phyloP scores from a whole-genome alignment of 2,329 filamentous ascomycete species.

The Penicillium sp. region DNA sequence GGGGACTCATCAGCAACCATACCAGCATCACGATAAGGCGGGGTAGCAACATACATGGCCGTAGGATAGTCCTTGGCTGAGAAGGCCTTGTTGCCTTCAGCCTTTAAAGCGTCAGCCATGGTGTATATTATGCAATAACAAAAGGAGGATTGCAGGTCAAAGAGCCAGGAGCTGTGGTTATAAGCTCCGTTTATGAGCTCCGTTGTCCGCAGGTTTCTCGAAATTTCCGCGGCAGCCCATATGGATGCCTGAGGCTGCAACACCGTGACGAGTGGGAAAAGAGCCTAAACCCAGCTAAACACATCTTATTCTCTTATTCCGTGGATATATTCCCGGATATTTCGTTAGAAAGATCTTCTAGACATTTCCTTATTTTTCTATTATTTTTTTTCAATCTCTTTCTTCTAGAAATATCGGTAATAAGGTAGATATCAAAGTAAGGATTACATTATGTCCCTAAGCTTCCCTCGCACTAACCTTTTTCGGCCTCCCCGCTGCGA shows the following conservation, averaged over 20 bases:
- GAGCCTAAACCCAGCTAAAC: too few relatives aligned
- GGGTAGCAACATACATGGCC: conserved; percentile 68
- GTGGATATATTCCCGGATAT: too few relatives aligned
- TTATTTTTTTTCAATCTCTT: too few relatives aligned
- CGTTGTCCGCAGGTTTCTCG: conserved; percentile 36
- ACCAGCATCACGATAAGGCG: conserved; percentile 14
- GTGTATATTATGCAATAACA: conserved; percentile 18
- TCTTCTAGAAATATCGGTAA: too few relatives aligned
- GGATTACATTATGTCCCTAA: background rate
- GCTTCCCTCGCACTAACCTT: conserved; percentile 12
- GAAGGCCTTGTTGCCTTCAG: conserved; percentile 97
- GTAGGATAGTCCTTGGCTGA: conserved; percentile 94
- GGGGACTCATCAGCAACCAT: conserved; percentile 8
- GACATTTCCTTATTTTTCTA: too few relatives aligned
- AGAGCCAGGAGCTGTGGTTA: conserved; percentile 9
- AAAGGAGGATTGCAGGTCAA: conserved; percentile 10
- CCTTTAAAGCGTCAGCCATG: conserved; percentile 81
- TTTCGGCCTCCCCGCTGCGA: conserved; percentile 20
- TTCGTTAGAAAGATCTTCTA: too few relatives aligned
- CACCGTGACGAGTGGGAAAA: background rate
- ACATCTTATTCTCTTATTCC: too few relatives aligned
- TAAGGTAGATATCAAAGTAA: too few relatives aligned
- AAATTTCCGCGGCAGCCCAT: conserved; percentile 37
- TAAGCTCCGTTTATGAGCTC: conserved; percentile 20
- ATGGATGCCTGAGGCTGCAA: conserved; percentile 24